A percentile compares a stretch with the other conserved stretches of the same genome.
Evolutionary conservation across 805 yeast genomes (phyloP).

Genomic region (Priceomyces medius): DNA sequence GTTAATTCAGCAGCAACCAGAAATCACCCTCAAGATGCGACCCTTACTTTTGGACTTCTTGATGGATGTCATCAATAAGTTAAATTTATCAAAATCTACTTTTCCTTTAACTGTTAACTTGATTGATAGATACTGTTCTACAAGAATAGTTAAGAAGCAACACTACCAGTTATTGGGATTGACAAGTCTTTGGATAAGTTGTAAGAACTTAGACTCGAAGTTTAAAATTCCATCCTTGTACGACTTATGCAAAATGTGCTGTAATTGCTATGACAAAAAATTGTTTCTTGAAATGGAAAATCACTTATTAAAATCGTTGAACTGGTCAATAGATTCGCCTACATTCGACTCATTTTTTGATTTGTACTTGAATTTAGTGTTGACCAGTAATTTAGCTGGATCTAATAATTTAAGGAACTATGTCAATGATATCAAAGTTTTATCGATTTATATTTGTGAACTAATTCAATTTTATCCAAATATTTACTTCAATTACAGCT

Average conservation of each 20-base stretch:
- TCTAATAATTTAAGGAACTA: slow-evolving; percentile 27
- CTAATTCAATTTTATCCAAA: slow-evolving; percentile 61
- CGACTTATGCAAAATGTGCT: slow-evolving; percentile 54
- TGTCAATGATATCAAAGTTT: slow-evolving; percentile 49
- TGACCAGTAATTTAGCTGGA: slow-evolving; percentile 24
- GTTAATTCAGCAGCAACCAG: slow-evolving; percentile 46
- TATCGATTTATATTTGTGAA: slow-evolving; percentile 65
- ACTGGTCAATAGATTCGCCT: slow-evolving; percentile 64
- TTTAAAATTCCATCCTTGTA: slow-evolving; percentile 56
- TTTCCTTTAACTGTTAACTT: slow-evolving; percentile 46
- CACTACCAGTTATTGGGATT: slow-evolving; percentile 46
- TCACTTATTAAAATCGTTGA: slow-evolving; percentile 58
- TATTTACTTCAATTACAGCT: slow-evolving; percentile 54
- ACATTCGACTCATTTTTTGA: slow-evolving; percentile 67
- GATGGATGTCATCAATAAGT: slow-evolving; percentile 44
- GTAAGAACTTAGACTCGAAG: slow-evolving; percentile 52
- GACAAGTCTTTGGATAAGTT: slow-evolving; percentile 44
- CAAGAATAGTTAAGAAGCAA: slow-evolving; percentile 44
- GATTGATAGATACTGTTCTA: slow-evolving; percentile 45
- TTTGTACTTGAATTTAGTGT: slow-evolving; percentile 47
- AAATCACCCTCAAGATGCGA: slow-evolving; percentile 44
- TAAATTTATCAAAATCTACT: slow-evolving; percentile 38
- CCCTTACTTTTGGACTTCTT: slow-evolving; percentile 43
- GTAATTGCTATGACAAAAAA: slow-evolving; percentile 54
- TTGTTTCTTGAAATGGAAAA: slow-evolving; percentile 68